A percentile compares a stretch with the other conserved stretches of the same genome.
Conservation (phyloP, 2,329 filamentous ascomycete species). For the Ilyonectria robusta region DNA sequence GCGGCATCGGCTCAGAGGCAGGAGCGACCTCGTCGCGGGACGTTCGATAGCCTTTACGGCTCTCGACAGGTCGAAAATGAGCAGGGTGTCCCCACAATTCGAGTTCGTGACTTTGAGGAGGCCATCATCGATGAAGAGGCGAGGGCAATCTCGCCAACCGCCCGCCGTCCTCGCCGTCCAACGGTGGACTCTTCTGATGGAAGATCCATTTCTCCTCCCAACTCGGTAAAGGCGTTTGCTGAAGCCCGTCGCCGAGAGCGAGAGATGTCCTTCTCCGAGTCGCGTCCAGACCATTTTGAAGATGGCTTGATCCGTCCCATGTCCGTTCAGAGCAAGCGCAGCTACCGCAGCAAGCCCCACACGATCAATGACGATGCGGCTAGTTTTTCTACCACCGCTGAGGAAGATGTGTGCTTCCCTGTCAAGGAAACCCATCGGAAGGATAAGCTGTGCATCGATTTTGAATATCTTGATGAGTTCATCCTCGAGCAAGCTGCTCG, state of each 20-base stretch:
- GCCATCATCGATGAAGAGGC: conserved; percentile 84
- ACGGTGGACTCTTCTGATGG: conserved; percentile 71
- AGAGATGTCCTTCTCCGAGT: conserved; percentile 71
- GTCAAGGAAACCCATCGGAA: conserved; percentile 75
- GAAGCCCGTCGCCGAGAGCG: conserved; percentile 89
- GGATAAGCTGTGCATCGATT: conserved; percentile 89
- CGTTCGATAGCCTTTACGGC: conserved; percentile 79
- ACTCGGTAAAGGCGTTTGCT: conserved; percentile 97
- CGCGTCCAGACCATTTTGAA: conserved; percentile 54
- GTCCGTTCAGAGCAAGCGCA: conserved; percentile 77
- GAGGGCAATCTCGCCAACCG: conserved; percentile 60
- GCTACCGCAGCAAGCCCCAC: conserved; percentile 69
- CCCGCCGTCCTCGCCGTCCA: conserved; percentile 65
- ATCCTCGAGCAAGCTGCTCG: conserved; percentile 72
- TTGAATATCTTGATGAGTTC: conserved; percentile 94
- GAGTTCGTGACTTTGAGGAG: conserved; percentile 87
- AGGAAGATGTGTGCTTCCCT: conserved; percentile 92
- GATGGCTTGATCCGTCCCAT: conserved; percentile 76
- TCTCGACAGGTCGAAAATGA: conserved; percentile 62
- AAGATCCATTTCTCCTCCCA: conserved; percentile 88
- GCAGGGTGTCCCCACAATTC: conserved; percentile 55
- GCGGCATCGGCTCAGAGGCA: conserved; percentile 71
- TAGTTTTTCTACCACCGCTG: conserved; percentile 76
- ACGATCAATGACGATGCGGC: conserved; percentile 74
- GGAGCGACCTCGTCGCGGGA: conserved; percentile 77